Base-by-base conservation (phyloP, 1,284 basidiomycete genomes). In the Ganoderma boninense region DNA sequence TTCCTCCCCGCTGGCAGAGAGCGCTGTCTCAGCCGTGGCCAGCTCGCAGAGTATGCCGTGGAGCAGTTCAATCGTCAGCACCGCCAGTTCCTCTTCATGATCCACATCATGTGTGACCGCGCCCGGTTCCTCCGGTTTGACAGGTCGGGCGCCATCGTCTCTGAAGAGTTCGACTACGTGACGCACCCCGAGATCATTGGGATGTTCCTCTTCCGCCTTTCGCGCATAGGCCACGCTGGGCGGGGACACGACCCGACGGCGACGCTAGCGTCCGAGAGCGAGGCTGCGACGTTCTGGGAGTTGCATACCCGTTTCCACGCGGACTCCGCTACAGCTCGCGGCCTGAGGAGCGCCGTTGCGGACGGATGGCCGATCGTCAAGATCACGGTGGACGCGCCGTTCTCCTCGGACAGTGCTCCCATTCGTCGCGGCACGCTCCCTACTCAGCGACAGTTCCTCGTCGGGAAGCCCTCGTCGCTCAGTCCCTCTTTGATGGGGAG, bases 111-210 rank as follows among this genome's bases (percentile, higher is more conserved):
- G 16, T 16, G 35, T 13, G 44, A 42, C 23, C 32, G 42, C 18
- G 66, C 66, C 1, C 60, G 44, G 18, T 56, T 67, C 16, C 11
- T 62, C 5, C 60, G 66, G 40, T 67, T 42, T 23, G 60, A 67
- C 40, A 43, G 60, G 18, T 14, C 49, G 32, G 60, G 60, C 20
- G 66, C 60, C 1, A 35, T 67, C 1, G 60, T 67, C 1, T 67
- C 66, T 38, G n/a, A 62, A 14, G n/a, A 43, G 35, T 67, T 67
- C 66, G 44, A 67, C 60, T 67, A 67, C 61, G 23, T 62, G 20
- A 20, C 29, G 11, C 18, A 13, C 16, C 60, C 66, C 8, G 20
- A 54, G 38, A 2, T 43, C 32, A n/a, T 67, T 4, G 60, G 44
- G 10, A 7, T 8, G 35, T 54, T 62, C 29, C 38, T 67, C 35